These are phyloP conservation scores for Aspergillus intermedius DNA, from an alignment of 2,329 filamentous ascomycete species.

Conservation along the genomic window DNA sequence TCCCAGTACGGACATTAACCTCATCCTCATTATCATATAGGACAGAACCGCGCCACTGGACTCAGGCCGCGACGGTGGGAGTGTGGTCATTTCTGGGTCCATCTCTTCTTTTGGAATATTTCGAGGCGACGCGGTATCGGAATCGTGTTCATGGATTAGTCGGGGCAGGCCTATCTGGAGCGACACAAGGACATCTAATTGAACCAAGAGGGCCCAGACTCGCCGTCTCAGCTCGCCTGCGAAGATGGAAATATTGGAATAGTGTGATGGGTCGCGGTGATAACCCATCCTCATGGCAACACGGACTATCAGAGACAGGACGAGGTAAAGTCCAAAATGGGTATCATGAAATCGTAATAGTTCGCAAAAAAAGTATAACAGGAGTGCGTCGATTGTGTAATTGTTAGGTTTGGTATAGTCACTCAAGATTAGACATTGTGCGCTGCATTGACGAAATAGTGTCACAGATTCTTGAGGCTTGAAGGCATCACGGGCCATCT, in stretches of 20 bases:
- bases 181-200: slow-evolving; percentile 34
- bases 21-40: slow-evolving; percentile 12
- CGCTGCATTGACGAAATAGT: not conserved
- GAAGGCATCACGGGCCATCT: not conserved
- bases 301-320: slow-evolving; percentile 21
- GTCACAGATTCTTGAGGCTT: not conserved
- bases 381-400: not conserved
- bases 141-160: slow-evolving; percentile 31
- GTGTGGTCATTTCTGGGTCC: slow-evolving; percentile 24
- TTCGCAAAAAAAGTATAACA: not conserved
- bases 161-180: slow-evolving; percentile 34
- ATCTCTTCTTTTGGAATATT: slow-evolving; percentile 40
- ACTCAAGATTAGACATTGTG: not conserved
- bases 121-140: slow-evolving; percentile 33
- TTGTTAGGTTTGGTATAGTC: not conserved
- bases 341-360: not conserved
- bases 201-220: slow-evolving; percentile 28
- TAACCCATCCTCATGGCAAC: slow-evolving; percentile 36
- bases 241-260: slow-evolving; percentile 28
- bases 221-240: slow-evolving; percentile 33
- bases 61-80: slow-evolving; percentile 23
- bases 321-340: not conserved
- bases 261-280: slow-evolving; percentile 36
- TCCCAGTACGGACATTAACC: slow-evolving; percentile 7
- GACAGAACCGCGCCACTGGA: slow-evolving; percentile 13